These are phyloP conservation scores for Lasiosphaeris hirsuta DNA, from an alignment of 495 filamentous ascomycete species.

Conservation along the genomic window DNA sequence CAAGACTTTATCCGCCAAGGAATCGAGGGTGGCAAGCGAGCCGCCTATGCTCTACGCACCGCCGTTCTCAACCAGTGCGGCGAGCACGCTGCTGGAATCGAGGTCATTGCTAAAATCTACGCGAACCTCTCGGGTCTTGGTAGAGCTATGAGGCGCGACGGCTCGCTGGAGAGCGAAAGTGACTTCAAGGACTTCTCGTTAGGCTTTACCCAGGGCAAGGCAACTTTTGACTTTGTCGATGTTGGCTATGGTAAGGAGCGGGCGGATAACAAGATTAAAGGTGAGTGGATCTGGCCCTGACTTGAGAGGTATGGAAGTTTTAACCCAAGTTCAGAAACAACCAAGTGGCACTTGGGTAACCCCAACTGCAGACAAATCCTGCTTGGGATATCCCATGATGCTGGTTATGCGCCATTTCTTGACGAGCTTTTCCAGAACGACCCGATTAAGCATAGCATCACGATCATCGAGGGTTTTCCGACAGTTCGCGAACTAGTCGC, in stretches of 20 bases:
- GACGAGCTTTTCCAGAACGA: conserved; percentile 57
- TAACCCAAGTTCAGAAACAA: conserved; percentile 49
- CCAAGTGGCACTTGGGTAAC: conserved; percentile 60
- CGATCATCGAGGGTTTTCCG: conserved; percentile 70
- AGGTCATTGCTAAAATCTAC: conserved; percentile 66
- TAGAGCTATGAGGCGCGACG: conserved; percentile 56
- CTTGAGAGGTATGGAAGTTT: background rate
- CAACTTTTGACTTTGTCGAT: conserved; percentile 72
- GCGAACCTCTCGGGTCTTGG: conserved; percentile 64
- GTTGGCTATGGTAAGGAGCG: conserved; percentile 66
- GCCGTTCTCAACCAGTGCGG: conserved; percentile 51
- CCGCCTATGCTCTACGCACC: conserved; percentile 59
- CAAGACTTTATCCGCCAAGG: conserved; percentile 62
- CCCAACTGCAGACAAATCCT: conserved; percentile 79
- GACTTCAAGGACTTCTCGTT: conserved; percentile 65
- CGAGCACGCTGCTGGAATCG: conserved; percentile 42
- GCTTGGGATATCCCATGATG: conserved; percentile 74
- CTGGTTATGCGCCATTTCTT: conserved; percentile 67
- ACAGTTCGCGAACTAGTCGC: conserved; percentile 63
- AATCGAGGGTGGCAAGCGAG: conserved; percentile 66
- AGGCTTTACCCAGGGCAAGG: conserved; percentile 71
- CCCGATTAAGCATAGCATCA: conserved; percentile 56
- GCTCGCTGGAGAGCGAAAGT: conserved; percentile 50
- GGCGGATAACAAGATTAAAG: conserved; percentile 71
- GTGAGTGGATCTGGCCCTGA: conserved; percentile 44